Evolutionary conservation across 495 filamentous ascomycete species (phyloP), one percentile per base, ranked within the genome.

Genomic region (Tuber indicum): DNA sequence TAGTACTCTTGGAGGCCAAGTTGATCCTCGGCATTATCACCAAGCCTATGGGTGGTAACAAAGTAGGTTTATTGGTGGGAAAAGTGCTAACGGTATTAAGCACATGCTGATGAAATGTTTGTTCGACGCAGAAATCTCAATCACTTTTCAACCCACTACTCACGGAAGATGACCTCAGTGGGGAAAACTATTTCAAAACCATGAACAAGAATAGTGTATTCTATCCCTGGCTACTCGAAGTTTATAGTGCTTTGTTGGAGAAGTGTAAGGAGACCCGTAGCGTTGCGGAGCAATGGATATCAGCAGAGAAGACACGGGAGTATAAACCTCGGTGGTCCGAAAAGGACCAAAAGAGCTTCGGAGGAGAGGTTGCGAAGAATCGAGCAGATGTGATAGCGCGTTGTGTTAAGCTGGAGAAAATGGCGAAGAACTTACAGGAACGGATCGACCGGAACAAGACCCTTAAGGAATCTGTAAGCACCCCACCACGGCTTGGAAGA

Each of bases 161-260:
- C 26, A 72, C 71, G 26, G 71, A 42, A n/a, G 44, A 46, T 46
- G 23, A 10, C 9, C 49, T 72, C 71, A 72, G 71, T 72, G 71
- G 71, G 12, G 71, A 72, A n/a, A 72, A 72, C 71, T 72, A 72
- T 36, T 43, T 72, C 44, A 43, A 42, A 43, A 72, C 71, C 71
- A 72, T 72, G 36, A 72, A 72, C 17, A 72, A 43, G 16, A 42
- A 72, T 21, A 72, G 36, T 72, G 44, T 46, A 14, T 72, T 43
- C 26, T 72, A 72, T 43, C 71, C 71, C 23, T 72, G 71, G 71
- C 41, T 72, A 19, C 71, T 72, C 21, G 41, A 72, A 8, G 41
- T 42, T 32, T 72, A 32, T 10, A n/a, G 41, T 9, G 71, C 44
- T 42, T 16, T 72, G 17, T 10, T 26, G 14, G 36, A 42, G 17